Percentiles rank a stretch among this genome's conserved stretches.
Conservation (phyloP, 768 basidiomycete genomes). For the Auricularia heimuer region DNA sequence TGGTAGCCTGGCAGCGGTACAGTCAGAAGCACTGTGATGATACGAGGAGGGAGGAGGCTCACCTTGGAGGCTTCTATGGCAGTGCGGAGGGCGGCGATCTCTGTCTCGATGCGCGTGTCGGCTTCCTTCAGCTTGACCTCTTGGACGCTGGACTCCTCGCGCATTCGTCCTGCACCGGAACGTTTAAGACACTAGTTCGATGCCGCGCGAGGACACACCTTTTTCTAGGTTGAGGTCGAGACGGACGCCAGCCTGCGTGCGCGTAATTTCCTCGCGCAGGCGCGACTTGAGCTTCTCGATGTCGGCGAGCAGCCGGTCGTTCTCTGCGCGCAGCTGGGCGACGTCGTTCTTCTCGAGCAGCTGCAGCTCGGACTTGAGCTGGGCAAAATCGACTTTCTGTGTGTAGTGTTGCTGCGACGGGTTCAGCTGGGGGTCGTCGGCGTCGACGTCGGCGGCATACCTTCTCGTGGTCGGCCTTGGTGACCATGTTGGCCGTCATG, state of each 20-base stretch:
- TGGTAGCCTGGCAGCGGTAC: constrained; percentile 48
- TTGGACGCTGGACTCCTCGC: constrained; percentile 85
- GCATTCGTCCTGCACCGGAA: constrained; percentile 52
- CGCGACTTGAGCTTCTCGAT: constrained; percentile 93
- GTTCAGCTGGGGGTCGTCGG: too few species aligned
- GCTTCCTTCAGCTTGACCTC: constrained; percentile 97
- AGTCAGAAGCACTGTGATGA: not conserved
- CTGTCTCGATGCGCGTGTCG: constrained; percentile 92
- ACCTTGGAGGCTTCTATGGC: constrained; percentile 81
- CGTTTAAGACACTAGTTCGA: not conserved
- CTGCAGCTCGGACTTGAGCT: constrained; percentile 92
- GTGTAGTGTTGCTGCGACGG: constrained; percentile 70
- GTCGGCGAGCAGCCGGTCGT: constrained; percentile 83
- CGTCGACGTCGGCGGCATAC: constrained; percentile 28
- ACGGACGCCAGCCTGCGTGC: constrained; percentile 87
- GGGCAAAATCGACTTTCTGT: constrained; percentile 94
- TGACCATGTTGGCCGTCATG: constrained; percentile 95
- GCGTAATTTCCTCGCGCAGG: constrained; percentile 80
- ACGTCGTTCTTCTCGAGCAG: constrained; percentile 96
- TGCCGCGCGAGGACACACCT: constrained; percentile 15
- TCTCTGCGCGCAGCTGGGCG: constrained; percentile 91
- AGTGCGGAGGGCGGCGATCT: constrained; percentile 80
- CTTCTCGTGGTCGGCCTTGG: constrained; percentile 94
- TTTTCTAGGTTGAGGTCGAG: constrained; percentile 96
- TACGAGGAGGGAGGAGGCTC: constrained; percentile 10